Evolutionary conservation across 2,329 filamentous ascomycete species (phyloP).

Genomic region (Sporothrix brunneoviolacea): DNA sequence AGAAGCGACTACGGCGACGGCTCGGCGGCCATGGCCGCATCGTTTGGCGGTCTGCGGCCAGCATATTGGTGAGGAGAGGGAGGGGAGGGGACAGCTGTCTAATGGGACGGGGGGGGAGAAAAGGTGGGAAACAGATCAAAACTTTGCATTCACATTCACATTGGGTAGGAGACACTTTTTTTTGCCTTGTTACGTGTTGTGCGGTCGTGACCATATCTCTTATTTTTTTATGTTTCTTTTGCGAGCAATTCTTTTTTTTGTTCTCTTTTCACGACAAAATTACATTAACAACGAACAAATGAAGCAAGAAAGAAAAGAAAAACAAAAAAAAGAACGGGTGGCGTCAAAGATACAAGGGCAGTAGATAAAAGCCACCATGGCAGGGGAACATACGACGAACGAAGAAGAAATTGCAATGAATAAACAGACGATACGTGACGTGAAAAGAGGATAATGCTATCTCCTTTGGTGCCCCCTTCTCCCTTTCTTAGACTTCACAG

Average conservation of each 20-base stretch:
- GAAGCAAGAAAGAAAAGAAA: background rate
- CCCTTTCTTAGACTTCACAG: too few relatives aligned
- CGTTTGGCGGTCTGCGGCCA: slow-evolving; percentile 39
- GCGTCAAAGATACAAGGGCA: too few relatives aligned
- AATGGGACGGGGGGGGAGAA: background rate
- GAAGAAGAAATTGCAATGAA: too few relatives aligned
- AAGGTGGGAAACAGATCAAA: background rate
- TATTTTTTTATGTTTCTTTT: background rate
- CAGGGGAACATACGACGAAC: too few relatives aligned
- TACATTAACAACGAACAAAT: background rate
- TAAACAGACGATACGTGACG: too few relatives aligned
- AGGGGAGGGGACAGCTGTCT: background rate
- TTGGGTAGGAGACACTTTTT: slow-evolving; percentile 8
- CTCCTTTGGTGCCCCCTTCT: too few relatives aligned
- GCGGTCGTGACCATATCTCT: background rate
- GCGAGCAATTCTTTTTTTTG: background rate
- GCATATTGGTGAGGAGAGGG: slow-evolving; percentile 24
- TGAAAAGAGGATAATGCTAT: too few relatives aligned
- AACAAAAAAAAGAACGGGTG: background rate
- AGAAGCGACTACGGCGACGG: slow-evolving; percentile 52
- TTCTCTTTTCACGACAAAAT: background rate
- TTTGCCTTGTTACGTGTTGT: background rate
- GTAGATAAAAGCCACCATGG: too few relatives aligned
- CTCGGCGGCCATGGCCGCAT: slow-evolving; percentile 43
- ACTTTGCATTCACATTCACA: background rate